phyloP scores from a whole-genome alignment of 2,329 filamentous ascomycete genomes.

The Aspergillus oerlinghausenensis region DNA sequence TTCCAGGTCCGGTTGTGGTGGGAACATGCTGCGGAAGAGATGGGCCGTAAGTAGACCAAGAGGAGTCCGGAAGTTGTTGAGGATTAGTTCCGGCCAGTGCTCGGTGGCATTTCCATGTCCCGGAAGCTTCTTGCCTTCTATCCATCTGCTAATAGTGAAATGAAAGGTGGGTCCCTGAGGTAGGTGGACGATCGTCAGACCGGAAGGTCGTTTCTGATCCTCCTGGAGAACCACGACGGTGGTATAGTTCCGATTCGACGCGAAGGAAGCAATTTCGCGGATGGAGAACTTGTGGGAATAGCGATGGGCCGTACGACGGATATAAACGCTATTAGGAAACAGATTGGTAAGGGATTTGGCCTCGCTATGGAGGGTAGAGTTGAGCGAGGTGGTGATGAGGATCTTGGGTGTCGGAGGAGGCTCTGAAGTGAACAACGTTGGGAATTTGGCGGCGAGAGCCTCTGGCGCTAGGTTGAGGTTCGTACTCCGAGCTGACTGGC shows the following conservation, averaged over 20 bases:
- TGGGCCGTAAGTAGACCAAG: conserved; percentile 83
- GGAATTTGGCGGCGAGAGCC: conserved; percentile 58
- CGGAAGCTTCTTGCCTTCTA: conserved; percentile 79
- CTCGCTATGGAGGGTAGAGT: conserved; percentile 81
- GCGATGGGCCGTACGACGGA: conserved; percentile 76
- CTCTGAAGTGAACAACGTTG: conserved; percentile 51
- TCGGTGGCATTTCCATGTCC: conserved; percentile 87
- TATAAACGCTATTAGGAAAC: conserved; percentile 77
- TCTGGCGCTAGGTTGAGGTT: conserved; percentile 59
- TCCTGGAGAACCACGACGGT: conserved; percentile 81
- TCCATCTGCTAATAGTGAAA: conserved; percentile 85
- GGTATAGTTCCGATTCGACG: conserved; percentile 75
- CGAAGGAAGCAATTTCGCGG: conserved; percentile 83
- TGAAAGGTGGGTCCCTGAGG: conserved; percentile 87
- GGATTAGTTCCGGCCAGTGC: conserved; percentile 81
- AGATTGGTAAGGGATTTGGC: conserved; percentile 72
- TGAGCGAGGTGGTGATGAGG: conserved; percentile 84
- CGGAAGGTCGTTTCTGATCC: conserved; percentile 78
- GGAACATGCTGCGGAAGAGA: conserved; percentile 76
- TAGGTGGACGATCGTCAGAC: conserved; percentile 77
- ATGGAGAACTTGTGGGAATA: conserved; percentile 89
- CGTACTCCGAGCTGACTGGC: conserved; percentile 53
- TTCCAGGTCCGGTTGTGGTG: conserved; percentile 73
- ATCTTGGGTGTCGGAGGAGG: conserved; percentile 68
- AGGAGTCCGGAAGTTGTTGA: conserved; percentile 94